These are phyloP conservation scores for Pichia sp. DNA, from an alignment of 1,139 yeast species.

Conservation along the genomic window DNA sequence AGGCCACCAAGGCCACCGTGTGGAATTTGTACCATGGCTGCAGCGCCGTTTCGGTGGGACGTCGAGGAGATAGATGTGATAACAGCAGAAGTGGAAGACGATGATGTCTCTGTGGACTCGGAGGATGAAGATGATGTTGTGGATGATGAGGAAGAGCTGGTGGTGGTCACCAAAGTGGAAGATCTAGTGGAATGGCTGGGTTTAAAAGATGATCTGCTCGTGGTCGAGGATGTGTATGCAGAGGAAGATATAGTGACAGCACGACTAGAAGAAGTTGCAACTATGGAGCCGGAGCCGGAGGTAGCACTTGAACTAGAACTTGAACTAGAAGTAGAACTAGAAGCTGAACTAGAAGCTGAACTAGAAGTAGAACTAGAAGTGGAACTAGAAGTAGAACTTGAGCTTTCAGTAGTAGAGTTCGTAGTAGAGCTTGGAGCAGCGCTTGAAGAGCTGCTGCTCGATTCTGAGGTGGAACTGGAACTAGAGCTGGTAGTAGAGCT, in stretches of 20 bases:
- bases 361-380: neutral
- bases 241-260: neutral
- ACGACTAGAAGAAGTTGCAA: neutral
- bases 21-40: too few relatives aligned
- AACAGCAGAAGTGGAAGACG: slow-evolving; percentile 1
- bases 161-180: neutral
- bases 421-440: too few relatives aligned
- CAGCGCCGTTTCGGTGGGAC: slow-evolving; percentile 8
- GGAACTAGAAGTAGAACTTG: too few relatives aligned
- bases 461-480: neutral
- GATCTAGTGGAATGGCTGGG: neutral
- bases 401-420: too few relatives aligned
- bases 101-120: neutral
- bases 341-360: neutral
- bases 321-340: too few relatives aligned
- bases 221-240: neutral
- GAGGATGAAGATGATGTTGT: neutral
- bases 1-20: neutral
- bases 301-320: neutral
- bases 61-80: slow-evolving; percentile 1
- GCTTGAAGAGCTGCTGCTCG: too few relatives aligned
- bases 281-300: neutral
- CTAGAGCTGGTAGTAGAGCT: slow-evolving; percentile 1
- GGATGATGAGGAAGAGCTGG: neutral
- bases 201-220: neutral